These are phyloP conservation scores for Globisporangium takayamanum DNA, from an alignment of 352 stramenopile genomes.

Conservation along the genomic window DNA sequence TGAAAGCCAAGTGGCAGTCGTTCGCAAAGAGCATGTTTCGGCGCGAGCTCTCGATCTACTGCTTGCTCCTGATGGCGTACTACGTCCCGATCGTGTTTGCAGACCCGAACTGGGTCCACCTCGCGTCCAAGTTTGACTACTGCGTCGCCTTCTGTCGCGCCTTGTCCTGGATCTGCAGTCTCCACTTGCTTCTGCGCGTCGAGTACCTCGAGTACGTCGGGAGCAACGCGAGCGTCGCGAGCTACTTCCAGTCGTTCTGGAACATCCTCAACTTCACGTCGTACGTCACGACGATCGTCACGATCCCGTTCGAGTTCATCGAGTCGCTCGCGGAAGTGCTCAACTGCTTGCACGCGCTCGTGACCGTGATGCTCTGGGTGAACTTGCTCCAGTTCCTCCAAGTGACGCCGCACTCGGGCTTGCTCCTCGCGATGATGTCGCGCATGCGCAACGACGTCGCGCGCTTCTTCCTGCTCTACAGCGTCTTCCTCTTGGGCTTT, in stretches of 20 bases:
- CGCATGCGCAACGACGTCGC: constrained; percentile 65
- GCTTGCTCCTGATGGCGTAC: constrained; percentile 36
- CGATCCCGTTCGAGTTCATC: constrained; percentile 49
- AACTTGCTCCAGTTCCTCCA: constrained; percentile 70
- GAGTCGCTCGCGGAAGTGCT: constrained; percentile 23
- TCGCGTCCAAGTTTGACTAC: constrained; percentile 34
- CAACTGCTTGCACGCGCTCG: constrained; percentile 45
- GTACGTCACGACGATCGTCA: constrained; percentile 41
- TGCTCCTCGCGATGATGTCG: constrained; percentile 78
- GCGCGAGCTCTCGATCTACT: constrained; percentile 42
- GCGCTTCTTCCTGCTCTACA: constrained; percentile 64
- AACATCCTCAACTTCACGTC: constrained; percentile 53
- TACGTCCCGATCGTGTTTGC: constrained; percentile 56
- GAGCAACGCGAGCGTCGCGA: constrained; percentile 10
- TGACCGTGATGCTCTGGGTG: constrained; percentile 60
- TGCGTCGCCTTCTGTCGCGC: constrained; percentile 30
- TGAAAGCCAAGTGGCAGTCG: constrained; percentile 49
- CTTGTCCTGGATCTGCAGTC: constrained; percentile 42
- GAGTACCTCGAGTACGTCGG: constrained; percentile 38
- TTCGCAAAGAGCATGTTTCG: constrained; percentile 49
- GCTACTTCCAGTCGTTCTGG: constrained; percentile 60
- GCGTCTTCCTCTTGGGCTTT: constrained; percentile 62
- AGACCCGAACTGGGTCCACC: constrained; percentile 39
- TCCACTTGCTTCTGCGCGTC: constrained; percentile 47
- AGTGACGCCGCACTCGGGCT: constrained; percentile 40